These are phyloP conservation scores for Candida succiphila DNA, from an alignment of 805 yeast species.

Conservation along the genomic window DNA sequence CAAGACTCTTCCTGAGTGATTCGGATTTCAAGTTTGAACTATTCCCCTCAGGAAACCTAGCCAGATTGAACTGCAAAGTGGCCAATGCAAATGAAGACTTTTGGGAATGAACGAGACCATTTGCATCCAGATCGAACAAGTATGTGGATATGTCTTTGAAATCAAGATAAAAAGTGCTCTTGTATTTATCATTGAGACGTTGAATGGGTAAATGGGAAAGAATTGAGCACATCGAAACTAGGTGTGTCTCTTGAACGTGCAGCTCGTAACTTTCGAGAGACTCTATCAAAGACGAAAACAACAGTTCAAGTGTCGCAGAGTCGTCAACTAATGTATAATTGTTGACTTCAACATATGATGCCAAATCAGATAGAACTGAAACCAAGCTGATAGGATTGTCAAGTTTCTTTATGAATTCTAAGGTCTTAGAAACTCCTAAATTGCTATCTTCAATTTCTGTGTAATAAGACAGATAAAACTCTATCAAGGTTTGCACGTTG, in stretches of 20 bases:
- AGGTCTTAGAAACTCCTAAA: too few relatives aligned
- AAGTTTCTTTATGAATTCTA: not conserved
- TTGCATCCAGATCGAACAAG: slow-evolving; percentile 29
- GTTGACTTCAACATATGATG: not conserved
- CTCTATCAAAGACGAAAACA: too few relatives aligned
- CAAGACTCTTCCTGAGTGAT: too few relatives aligned
- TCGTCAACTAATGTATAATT: not conserved
- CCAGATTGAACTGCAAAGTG: not conserved
- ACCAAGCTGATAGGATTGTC: not conserved
- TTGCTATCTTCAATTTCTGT: too few relatives aligned
- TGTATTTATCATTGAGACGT: slow-evolving; percentile 18
- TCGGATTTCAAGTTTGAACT: too few relatives aligned
- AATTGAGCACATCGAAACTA: slow-evolving; percentile 23
- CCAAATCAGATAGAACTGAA: not conserved
- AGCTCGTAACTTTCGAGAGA: slow-evolving; percentile 15
- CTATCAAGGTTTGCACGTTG: too few relatives aligned
- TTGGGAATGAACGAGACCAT: slow-evolving; percentile 30
- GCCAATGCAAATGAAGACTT: not conserved
- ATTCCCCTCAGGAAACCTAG: not conserved
- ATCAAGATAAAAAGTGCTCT: slow-evolving; percentile 26
- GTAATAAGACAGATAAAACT: too few relatives aligned
- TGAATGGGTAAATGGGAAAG: slow-evolving; percentile 14
- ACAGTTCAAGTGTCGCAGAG: too few relatives aligned
- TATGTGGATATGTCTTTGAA: slow-evolving; percentile 38
- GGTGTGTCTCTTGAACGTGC: slow-evolving; percentile 31